phyloP scores from a whole-genome alignment of 768 basidiomycete species.

The Hypholoma fasciculare region DNA sequence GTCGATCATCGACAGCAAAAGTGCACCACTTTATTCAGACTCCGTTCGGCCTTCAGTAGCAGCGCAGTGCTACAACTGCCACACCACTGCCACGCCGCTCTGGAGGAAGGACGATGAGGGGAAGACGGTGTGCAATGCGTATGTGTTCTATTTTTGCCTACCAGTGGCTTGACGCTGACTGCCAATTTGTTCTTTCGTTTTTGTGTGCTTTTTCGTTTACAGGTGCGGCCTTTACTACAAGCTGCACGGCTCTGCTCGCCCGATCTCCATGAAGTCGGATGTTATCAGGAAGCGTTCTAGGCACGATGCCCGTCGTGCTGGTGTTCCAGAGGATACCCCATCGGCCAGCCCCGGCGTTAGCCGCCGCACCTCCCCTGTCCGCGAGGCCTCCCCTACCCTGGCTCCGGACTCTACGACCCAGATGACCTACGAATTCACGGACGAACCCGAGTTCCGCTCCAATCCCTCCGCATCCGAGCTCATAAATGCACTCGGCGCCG shows the following conservation, averaged over 20 bases:
- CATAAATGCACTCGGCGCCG: constrained; percentile 42
- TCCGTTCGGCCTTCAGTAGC: constrained; percentile 33
- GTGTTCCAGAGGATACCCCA: constrained; percentile 61
- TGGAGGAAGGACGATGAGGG: constrained; percentile 93
- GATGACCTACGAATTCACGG: constrained; percentile 48
- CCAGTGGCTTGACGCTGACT: background rate
- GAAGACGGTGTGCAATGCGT: constrained; percentile 91
- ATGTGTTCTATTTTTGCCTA: constrained; percentile 24
- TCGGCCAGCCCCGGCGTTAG: constrained; percentile 76
- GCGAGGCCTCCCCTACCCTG: constrained; percentile 63
- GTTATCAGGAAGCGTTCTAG: constrained; percentile 86
- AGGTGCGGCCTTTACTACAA: constrained; percentile 88
- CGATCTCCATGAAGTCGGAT: constrained; percentile 91
- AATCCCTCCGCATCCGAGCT: constrained; percentile 56
- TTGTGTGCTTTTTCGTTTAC: constrained; percentile 5
- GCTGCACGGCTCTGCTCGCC: constrained; percentile 81
- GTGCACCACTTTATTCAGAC: constrained; percentile 27
- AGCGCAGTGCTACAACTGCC: constrained; percentile 90
- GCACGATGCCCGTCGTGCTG: constrained; percentile 69
- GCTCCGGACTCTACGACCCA: constrained; percentile 72
- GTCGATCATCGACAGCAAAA: constrained; percentile 26
- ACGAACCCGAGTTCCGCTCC: constrained; percentile 40
- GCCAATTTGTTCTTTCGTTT: constrained; percentile 1
- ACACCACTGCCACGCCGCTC: constrained; percentile 85
- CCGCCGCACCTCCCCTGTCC: constrained; percentile 69